Base-by-base conservation (phyloP, 257 asterid genomes). In the Plantago ovata region DNA sequence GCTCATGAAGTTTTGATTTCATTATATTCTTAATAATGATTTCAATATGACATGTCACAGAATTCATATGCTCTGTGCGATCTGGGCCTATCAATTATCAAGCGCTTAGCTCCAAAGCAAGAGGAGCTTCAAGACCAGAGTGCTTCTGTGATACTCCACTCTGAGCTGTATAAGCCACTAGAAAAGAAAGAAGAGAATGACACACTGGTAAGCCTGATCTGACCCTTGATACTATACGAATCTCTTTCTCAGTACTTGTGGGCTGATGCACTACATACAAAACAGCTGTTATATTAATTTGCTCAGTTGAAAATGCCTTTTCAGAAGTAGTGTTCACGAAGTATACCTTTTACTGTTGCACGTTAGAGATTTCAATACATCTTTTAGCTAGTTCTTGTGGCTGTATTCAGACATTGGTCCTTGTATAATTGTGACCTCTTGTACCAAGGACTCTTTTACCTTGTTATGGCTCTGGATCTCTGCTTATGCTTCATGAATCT, bases 61-160 rank as follows among this genome's bases (percentile, higher is more conserved):
- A 89, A 86, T 69, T 79, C 68, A 50, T 75, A 93, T 66, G 96
- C 84, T 41, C 75, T 86, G 45, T 86, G 94, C 46, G 96, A 89
- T 66, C 86, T 93, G 72, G 99, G 94, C 56, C 70, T 86, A 71
- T 66, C 87, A 46, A 77, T 89, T 62, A 46, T 75, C 54, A 84
- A 84, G 77, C 81, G 87, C 33, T 69, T 89, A 52, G 77, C 74
- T 56, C 76, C 79, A 56, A 79, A 79, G 18, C 81, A 79, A 54
- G 86, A 73, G 55, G 86, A 77, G 68, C 67, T 70, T 64, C 81
- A 63, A 69, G 91, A 81, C 62, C 63, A 67, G 10, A 78, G 79
- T 72, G 84, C 71, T 40, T 76, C 82, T 7, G 80, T 84, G 53
- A 59, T 73, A 62, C 79, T 89, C 48, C 95, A 96, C 65, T 52